Conservation (phyloP, 106 monocot genomes). For the Dendrobium nobile region DNA sequence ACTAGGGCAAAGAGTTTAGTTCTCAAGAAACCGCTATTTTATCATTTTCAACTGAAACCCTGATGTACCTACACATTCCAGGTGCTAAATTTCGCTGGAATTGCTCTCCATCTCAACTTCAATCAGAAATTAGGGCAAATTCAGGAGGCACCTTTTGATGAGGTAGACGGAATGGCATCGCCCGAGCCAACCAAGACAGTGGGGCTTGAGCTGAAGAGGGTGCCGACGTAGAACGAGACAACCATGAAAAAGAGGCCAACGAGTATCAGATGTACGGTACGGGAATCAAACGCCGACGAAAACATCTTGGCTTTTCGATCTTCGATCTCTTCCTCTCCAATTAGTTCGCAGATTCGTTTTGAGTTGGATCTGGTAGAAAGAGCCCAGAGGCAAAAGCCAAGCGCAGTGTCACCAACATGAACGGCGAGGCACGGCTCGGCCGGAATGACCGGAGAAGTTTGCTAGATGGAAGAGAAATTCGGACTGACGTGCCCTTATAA, state of each 20-base stretch:
- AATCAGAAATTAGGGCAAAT: not conserved
- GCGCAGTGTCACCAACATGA: too few species aligned
- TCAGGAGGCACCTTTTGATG: conserved; percentile 1
- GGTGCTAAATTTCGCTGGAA: not conserved
- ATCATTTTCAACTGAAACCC: not conserved
- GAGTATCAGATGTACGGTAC: conserved; percentile 34
- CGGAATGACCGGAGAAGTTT: too few species aligned
- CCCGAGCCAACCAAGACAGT: conserved; percentile 17
- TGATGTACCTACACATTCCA: not conserved
- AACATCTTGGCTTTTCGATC: conserved; percentile 21
- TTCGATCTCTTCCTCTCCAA: not conserved
- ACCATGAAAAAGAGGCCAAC: conserved; percentile 45
- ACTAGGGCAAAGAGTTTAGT: not conserved
- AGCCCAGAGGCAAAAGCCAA: too few species aligned
- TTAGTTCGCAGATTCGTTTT: not conserved
- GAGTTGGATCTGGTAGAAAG: not conserved
- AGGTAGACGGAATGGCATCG: not conserved
- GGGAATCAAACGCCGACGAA: conserved; percentile 39
- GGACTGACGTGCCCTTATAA: too few species aligned
- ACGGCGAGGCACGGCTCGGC: too few species aligned
- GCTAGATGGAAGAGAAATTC: too few species aligned
- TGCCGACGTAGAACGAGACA: conserved; percentile 82
- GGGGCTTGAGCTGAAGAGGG: conserved; percentile 46
- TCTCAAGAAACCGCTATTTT: not conserved
- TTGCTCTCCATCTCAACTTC: not conserved